Conservation (phyloP, 73 alveolate genomes). For the Symbiodinium pilosum region DNA sequence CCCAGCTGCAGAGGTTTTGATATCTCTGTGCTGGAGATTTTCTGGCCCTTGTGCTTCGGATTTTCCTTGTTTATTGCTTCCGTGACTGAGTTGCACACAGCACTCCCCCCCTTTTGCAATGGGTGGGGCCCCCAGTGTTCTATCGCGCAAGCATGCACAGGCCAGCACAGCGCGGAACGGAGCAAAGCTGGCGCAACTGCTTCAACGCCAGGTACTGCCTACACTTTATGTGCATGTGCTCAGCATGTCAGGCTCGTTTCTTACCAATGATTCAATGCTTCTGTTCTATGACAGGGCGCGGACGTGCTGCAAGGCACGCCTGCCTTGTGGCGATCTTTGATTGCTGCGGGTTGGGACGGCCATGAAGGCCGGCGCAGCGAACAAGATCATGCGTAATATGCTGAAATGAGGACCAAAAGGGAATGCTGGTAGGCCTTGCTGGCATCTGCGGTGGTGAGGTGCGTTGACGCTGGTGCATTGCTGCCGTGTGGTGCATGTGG, state of each 20-base stretch:
- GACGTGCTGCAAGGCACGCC: conserved; percentile 87
- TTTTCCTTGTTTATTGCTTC: conserved; percentile 60
- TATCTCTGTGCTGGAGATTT: conserved; percentile 90
- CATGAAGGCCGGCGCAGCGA: conserved; percentile 52
- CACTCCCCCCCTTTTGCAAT: background rate
- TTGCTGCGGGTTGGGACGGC: conserved; percentile 28
- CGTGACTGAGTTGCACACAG: background rate
- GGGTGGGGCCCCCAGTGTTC: too few species aligned
- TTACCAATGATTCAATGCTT: too few species aligned
- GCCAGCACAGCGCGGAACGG: conserved; percentile 78
- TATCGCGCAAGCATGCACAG: background rate
- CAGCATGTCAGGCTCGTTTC: too few species aligned
- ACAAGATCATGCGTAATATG: too few species aligned
- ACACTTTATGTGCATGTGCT: background rate
- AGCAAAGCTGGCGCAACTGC: conserved; percentile 9
- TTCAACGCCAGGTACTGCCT: background rate
- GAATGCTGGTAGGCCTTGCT: conserved; percentile 22
- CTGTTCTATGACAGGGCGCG: conserved; percentile 24
- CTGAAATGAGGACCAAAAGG: background rate
- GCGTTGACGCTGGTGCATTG: background rate
- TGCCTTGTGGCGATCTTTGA: conserved; percentile 76
- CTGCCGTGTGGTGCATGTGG: too few species aligned
- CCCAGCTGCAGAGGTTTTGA: conserved; percentile 42
- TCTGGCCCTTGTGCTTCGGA: conserved; percentile 91
- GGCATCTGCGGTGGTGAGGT: conserved; percentile 91